A percentile compares a stretch with the other conserved stretches of the same genome.
These are phyloP conservation scores for Podosphaera xanthii DNA, from an alignment of 2,329 filamentous ascomycete species.

Conservation along the genomic window DNA sequence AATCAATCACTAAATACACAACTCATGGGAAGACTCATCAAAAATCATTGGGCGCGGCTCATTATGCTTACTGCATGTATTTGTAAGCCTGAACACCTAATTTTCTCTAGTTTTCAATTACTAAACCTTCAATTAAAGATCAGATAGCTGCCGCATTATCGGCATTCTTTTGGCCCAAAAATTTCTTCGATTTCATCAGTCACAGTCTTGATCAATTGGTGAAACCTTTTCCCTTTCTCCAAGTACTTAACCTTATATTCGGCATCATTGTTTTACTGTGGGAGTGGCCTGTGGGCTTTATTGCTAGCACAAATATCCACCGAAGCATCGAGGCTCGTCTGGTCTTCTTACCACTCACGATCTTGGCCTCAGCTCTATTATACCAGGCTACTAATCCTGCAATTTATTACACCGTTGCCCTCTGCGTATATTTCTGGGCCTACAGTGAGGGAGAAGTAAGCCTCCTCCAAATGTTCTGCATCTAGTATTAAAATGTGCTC, in stretches of 20 bases:
- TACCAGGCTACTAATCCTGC: constrained; percentile 89
- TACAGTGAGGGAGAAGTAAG: constrained; percentile 91
- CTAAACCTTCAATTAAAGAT: constrained; percentile 27
- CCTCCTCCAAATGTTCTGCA: constrained; percentile 6
- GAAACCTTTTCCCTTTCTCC: constrained; percentile 67
- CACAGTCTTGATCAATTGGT: constrained; percentile 72
- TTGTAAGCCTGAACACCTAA: constrained; percentile 18
- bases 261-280: constrained; percentile 59
- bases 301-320: constrained; percentile 62
- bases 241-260: constrained; percentile 72
- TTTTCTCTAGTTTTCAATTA: constrained; percentile 4
- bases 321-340: constrained; percentile 72
- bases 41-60: constrained; percentile 96
- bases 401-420: constrained; percentile 72
- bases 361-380: constrained; percentile 50
- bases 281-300: constrained; percentile 67
- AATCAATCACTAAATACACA: not conserved
- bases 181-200: constrained; percentile 94
- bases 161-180: constrained; percentile 94
- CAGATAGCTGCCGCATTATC: constrained; percentile 68
- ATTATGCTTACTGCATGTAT: constrained; percentile 66
- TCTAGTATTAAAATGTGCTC: not conserved
- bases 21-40: constrained; percentile 89
- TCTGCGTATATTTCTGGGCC: constrained; percentile 84
- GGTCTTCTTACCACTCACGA: constrained; percentile 57